phyloP scores from a whole-genome alignment of 75 land plant species.

The Selaginella tamariscina region DNA sequence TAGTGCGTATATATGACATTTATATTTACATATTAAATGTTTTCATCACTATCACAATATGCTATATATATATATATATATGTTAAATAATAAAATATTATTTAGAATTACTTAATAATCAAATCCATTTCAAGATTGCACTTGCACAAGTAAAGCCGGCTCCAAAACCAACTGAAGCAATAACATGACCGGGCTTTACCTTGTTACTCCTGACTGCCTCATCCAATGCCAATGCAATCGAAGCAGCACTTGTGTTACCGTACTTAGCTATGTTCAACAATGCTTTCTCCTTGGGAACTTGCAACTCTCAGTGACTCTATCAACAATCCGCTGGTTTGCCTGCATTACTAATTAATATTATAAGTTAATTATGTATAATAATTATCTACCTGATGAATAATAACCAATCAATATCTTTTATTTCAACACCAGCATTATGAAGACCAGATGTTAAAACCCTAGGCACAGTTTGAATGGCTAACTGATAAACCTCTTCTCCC shows the following conservation, averaged over 20 bases:
- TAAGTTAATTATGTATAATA: too few relatives aligned
- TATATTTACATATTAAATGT: too few relatives aligned
- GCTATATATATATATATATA: too few relatives aligned
- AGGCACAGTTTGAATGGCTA: slow-evolving; percentile 71
- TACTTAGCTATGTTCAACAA: slow-evolving; percentile 74
- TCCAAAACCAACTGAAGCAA: slow-evolving; percentile 82
- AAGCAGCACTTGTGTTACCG: slow-evolving; percentile 93
- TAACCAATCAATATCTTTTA: slow-evolving; percentile 66
- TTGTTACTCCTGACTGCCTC: slow-evolving; percentile 74
- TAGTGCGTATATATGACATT: too few relatives aligned
- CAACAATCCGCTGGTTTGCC: slow-evolving; percentile 90
- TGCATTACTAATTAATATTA: too few relatives aligned
- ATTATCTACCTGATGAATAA: slow-evolving; percentile 86
- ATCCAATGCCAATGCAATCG: slow-evolving; percentile 85
- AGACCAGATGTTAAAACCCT: slow-evolving; percentile 55
- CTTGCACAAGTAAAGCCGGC: slow-evolving; percentile 96
- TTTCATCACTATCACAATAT: too few relatives aligned
- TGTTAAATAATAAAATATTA: too few relatives aligned
- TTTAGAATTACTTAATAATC: too few relatives aligned
- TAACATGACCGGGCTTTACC: slow-evolving; percentile 54
- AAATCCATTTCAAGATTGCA: slow-evolving; percentile 75
- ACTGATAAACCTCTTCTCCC: slow-evolving; percentile 93
- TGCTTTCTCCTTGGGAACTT: slow-evolving; percentile 49
- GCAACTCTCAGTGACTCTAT: slow-evolving; percentile 61
- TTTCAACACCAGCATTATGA: slow-evolving; percentile 53